These are phyloP conservation scores for Stagonosporopsis chrysanthemi DNA, from an alignment of 2,329 filamentous ascomycete genomes.

Conservation along the genomic window DNA sequence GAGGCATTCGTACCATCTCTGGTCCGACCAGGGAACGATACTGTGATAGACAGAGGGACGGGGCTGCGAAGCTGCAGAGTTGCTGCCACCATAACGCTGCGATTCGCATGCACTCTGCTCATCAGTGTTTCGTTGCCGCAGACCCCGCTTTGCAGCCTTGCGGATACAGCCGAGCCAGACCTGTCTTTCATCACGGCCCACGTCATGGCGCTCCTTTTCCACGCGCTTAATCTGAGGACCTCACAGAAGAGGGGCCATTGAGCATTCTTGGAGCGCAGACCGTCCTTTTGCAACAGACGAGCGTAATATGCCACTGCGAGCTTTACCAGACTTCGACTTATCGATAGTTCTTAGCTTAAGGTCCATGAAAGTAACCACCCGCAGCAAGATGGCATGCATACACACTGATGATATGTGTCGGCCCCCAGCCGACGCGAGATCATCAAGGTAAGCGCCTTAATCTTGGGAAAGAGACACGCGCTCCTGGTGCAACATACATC, in stretches of 20 bases:
- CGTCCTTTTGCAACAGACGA: neutral
- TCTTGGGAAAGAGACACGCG: neutral
- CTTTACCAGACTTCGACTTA: neutral
- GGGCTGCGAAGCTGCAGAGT: neutral
- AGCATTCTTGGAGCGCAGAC: too few relatives aligned
- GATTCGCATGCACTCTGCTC: neutral
- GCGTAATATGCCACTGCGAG: neutral
- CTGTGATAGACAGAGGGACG: neutral
- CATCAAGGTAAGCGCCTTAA: too few relatives aligned
- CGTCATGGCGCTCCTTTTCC: conserved; percentile 2
- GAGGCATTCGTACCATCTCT: neutral
- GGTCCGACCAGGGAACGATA: neutral
- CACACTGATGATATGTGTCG: too few relatives aligned
- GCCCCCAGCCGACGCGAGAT: too few relatives aligned
- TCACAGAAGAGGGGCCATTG: too few relatives aligned
- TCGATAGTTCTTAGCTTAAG: neutral
- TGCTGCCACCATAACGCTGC: neutral
- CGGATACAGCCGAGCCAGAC: conserved; percentile 16
- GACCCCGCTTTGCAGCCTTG: neutral
- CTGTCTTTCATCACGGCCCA: neutral
- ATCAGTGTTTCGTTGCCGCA: neutral
- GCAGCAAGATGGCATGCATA: too few relatives aligned
- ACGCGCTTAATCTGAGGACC: neutral
- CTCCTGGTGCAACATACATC: neutral
- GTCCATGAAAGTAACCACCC: neutral